These are phyloP conservation scores for Colletotrichum tropicicola DNA, from an alignment of 2,329 filamentous ascomycete species.

Conservation along the genomic window DNA sequence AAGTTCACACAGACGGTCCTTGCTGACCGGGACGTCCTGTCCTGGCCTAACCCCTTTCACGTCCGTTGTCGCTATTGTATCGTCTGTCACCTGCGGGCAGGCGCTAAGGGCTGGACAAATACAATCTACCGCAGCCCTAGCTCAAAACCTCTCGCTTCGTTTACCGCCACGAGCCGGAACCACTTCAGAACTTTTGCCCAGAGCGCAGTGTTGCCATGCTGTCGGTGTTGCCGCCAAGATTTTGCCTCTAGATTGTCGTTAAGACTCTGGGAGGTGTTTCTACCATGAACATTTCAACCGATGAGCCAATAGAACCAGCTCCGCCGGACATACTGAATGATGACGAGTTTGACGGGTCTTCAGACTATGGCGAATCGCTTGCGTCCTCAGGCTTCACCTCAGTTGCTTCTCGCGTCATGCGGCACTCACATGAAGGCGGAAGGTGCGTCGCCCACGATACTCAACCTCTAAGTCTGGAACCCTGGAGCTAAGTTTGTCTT, in stretches of 20 bases:
- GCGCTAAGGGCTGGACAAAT: too few relatives aligned
- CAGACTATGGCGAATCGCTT: conserved; percentile 49
- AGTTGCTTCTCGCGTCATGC: conserved; percentile 36
- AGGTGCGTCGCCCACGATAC: conserved; percentile 18
- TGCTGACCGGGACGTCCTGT: too few relatives aligned
- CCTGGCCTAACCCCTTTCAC: too few relatives aligned
- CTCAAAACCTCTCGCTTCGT: too few relatives aligned
- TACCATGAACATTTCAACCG: conserved; percentile 19
- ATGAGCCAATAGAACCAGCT: conserved; percentile 28
- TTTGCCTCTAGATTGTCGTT: not conserved
- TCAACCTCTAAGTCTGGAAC: not conserved
- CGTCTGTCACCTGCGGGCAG: too few relatives aligned
- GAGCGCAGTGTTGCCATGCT: not conserved
- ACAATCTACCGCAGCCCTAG: too few relatives aligned
- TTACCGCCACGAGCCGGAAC: too few relatives aligned
- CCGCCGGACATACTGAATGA: conserved; percentile 13
- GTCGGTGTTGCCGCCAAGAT: too few relatives aligned
- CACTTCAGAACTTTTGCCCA: too few relatives aligned
- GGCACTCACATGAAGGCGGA: conserved; percentile 29
- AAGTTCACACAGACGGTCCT: too few relatives aligned
- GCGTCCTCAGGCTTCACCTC: conserved; percentile 51
- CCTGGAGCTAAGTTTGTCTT: conserved; percentile 1
- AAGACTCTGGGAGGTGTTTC: not conserved
- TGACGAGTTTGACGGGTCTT: conserved; percentile 40
- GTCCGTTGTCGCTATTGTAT: too few relatives aligned